Evolutionary conservation across 208 protist species (phyloP).

Genomic region (Trypanosomatidae sp.): DNA sequence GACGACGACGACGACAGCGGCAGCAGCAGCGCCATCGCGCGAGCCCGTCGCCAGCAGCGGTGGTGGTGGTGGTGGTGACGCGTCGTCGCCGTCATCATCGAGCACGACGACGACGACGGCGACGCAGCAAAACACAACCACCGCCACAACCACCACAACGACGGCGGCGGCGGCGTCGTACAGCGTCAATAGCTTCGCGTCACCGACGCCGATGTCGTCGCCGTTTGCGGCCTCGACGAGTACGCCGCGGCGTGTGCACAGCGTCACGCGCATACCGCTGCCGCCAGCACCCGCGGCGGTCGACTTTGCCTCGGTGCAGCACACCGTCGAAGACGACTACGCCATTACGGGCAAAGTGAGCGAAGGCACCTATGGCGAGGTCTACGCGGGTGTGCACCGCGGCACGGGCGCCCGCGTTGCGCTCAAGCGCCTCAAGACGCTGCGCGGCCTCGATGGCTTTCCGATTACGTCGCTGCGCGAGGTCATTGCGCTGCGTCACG

Average conservation of each 20-base stretch:
- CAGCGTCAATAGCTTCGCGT: no score
- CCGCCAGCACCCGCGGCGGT: conserved; percentile 28
- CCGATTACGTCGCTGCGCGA: conserved; percentile 79
- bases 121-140: no score
- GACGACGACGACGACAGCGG: no score
- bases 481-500: conserved; percentile 71
- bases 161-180: no score
- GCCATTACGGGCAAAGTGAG: conserved; percentile 78
- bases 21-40: no score
- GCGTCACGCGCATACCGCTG: conserved; percentile 30
- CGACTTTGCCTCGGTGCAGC: conserved; percentile 28
- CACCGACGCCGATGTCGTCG: conserved; percentile 25
- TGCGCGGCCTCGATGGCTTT: conserved; percentile 74
- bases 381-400: conserved; percentile 70
- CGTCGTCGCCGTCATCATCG: no score
- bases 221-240: conserved; percentile 8
- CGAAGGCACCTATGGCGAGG: conserved; percentile 95
- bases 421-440: conserved; percentile 76
- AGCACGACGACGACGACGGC: no score
- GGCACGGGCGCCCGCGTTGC: conserved; percentile 41
- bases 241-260: conserved; percentile 23
- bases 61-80: no score
- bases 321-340: conserved; percentile 51
- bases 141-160: no score
- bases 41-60: no score